phyloP scores from a whole-genome alignment of 176 grass and related monocot genomes.

The Oropetium thomaeum region DNA sequence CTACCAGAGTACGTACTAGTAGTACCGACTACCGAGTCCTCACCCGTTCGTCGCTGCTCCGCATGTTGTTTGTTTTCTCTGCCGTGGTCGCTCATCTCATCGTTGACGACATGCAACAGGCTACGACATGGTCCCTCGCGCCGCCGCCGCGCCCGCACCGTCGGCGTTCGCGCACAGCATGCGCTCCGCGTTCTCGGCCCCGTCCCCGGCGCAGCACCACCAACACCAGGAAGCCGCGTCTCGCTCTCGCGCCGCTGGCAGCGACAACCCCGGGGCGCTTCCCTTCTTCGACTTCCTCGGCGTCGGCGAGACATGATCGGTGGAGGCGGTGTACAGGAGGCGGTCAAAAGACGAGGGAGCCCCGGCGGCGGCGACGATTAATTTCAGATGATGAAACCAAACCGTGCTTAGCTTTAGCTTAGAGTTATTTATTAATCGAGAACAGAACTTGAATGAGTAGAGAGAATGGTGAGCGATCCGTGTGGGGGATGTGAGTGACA shows the following conservation, averaged over 20 bases:
- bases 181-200: conserved; percentile 46
- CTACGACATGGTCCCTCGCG: not conserved
- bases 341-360: conserved; percentile 4
- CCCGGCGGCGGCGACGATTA: not conserved
- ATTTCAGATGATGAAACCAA: too few species aligned
- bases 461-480: not conserved
- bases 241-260: conserved; percentile 8
- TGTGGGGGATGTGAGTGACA: conserved; percentile 25
- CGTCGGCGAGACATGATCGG: conserved; percentile 53
- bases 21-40: not conserved
- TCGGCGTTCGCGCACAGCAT: conserved; percentile 40
- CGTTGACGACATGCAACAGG: not conserved
- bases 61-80: not conserved
- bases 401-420: conserved; percentile 21
- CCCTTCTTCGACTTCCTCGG: conserved; percentile 86
- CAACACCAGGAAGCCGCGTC: not conserved
- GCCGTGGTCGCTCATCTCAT: not conserved
- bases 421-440: conserved; percentile 20
- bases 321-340: conserved; percentile 35
- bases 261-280: conserved; percentile 19
- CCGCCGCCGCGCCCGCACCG: not conserved
- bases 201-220: conserved; percentile 1
- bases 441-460: not conserved
- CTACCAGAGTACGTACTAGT: conserved; percentile 40
- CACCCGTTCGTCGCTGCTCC: not conserved